phyloP scores from a whole-genome alignment of 2,329 filamentous ascomycete species.

The Aspergillus fumigatiaffinis region DNA sequence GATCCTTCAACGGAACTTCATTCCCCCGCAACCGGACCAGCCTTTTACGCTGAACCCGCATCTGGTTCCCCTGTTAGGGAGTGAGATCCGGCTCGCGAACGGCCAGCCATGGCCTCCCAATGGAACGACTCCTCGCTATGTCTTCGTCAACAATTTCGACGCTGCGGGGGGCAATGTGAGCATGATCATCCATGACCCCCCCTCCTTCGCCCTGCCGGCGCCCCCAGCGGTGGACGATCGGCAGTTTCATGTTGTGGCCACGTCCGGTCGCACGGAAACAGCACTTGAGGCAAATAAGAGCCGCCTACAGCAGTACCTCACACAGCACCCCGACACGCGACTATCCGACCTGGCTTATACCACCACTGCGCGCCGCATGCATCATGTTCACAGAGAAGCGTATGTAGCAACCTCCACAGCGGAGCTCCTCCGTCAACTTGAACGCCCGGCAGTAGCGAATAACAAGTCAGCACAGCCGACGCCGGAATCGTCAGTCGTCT shows the following conservation, averaged over 20 bases:
- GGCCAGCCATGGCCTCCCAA: conserved; percentile 28
- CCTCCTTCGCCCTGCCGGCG: conserved; percentile 27
- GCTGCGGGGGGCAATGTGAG: conserved; percentile 70
- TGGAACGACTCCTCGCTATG: conserved; percentile 30
- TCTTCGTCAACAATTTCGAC: conserved; percentile 63
- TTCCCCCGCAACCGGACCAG: too few species aligned
- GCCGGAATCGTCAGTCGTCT: conserved; percentile 6
- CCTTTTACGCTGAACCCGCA: too few species aligned
- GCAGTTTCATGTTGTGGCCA: conserved; percentile 54
- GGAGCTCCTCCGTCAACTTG: conserved; percentile 15
- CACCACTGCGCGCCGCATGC: conserved; percentile 56
- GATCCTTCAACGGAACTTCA: too few species aligned
- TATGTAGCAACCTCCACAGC: conserved; percentile 20
- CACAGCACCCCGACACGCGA: conserved; percentile 39
- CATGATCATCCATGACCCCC: conserved; percentile 61
- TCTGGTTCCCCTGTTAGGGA: conserved; percentile 35
- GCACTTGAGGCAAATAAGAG: conserved; percentile 54
- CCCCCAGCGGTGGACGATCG: conserved; percentile 47
- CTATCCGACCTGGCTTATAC: conserved; percentile 58
- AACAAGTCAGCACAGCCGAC: too few species aligned
- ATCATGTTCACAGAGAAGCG: conserved; percentile 34
- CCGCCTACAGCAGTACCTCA: conserved; percentile 53
- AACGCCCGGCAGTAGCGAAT: conserved; percentile 9
- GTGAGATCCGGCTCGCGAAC: conserved; percentile 43
- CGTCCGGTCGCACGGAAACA: conserved; percentile 48